These are phyloP conservation scores for Lithocarpus polystachyus DNA, from an alignment of 306 rosid species.

Conservation along the genomic window DNA sequence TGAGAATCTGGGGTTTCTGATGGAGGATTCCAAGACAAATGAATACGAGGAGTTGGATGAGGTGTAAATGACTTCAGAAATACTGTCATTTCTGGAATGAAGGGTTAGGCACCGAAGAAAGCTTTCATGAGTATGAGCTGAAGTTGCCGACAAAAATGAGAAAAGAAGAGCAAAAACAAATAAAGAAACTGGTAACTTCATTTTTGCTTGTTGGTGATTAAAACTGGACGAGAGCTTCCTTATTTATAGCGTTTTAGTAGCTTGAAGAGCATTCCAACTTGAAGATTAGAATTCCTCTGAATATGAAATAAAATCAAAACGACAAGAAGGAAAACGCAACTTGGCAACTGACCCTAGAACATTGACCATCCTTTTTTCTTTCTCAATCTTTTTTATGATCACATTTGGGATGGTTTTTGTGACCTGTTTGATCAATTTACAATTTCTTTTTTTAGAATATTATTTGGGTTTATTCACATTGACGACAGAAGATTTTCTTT, in stretches of 20 bases:
- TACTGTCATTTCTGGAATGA: neutral
- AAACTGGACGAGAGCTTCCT: neutral
- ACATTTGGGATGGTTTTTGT: no score
- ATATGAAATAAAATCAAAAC: no score
- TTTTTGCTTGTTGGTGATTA: neutral
- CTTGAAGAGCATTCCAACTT: neutral
- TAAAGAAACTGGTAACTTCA: neutral
- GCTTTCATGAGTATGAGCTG: conserved; percentile 11
- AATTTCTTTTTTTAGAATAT: no score
- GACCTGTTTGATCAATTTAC: no score
- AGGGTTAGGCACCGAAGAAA: conserved; percentile 18
- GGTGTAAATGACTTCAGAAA: conserved; percentile 11
- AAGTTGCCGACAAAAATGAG: conserved; percentile 14
- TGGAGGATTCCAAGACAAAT: neutral
- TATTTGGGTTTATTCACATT: no score
- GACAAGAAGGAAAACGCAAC: no score
- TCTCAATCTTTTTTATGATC: no score
- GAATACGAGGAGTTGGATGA: neutral
- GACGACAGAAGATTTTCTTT: no score
- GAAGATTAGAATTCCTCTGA: no score
- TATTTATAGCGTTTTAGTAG: neutral
- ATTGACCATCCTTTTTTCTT: no score
- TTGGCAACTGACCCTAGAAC: no score
- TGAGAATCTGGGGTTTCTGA: neutral
- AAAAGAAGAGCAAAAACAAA: neutral